phyloP scores from a whole-genome alignment of 108 stramenopile species.

The Fragilaria crotonensis region DNA sequence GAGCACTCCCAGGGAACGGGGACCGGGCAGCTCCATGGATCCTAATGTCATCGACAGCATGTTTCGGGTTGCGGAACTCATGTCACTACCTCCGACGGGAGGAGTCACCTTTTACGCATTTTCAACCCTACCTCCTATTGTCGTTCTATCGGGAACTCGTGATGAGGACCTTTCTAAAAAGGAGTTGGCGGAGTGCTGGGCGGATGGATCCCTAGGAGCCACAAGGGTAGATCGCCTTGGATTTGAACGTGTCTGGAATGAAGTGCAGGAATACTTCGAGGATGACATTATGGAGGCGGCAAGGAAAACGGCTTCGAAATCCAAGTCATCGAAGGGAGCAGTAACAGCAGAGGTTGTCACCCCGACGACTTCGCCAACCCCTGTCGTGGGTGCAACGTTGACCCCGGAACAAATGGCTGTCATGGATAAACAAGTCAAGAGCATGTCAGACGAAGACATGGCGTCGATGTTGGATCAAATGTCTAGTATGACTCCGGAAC shows the following conservation, averaged over 20 bases:
- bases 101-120: constrained; percentile 60
- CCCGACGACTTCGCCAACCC: constrained; percentile 2
- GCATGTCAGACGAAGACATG: constrained; percentile 54
- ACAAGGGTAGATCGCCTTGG: constrained; percentile 50
- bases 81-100: constrained; percentile 48
- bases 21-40: constrained; percentile 38
- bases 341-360: constrained; percentile 1
- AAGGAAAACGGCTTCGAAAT: constrained; percentile 19
- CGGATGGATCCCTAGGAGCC: constrained; percentile 50
- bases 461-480: constrained; percentile 47
- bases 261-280: constrained; percentile 74
- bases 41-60: constrained; percentile 57
- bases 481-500: constrained; percentile 52
- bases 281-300: constrained; percentile 62
- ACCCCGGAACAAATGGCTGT: constrained; percentile 40
- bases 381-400: constrained; percentile 35
- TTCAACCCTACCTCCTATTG: constrained; percentile 48
- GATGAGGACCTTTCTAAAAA: constrained; percentile 43
- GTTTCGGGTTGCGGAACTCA: constrained; percentile 56
- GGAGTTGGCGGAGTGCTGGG: constrained; percentile 67
- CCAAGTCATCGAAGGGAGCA: constrained; percentile 9
- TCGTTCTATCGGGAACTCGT: constrained; percentile 38
- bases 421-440: constrained; percentile 49
- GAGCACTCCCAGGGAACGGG: neutral
- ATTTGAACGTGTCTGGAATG: constrained; percentile 70